Conservation (phyloP, 1,284 basidiomycete species). For the Wallemia mellicola region DNA sequence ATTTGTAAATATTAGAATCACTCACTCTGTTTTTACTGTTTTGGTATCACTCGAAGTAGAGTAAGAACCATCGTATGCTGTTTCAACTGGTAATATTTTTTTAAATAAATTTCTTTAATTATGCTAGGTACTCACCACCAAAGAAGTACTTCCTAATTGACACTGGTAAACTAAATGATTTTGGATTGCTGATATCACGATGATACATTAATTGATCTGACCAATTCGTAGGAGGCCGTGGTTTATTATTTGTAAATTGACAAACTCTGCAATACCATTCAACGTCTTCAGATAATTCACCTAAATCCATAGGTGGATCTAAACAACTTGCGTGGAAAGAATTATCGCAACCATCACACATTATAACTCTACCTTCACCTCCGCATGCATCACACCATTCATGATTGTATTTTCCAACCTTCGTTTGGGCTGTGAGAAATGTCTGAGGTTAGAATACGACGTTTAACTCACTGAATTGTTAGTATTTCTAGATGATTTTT, state of each 20-base stretch:
- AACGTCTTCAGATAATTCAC: conserved; percentile 56
- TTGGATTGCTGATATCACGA: not conserved
- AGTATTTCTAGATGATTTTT: no score
- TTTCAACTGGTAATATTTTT: conserved; percentile 26
- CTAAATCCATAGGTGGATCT: conserved; percentile 67
- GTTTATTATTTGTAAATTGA: conserved; percentile 12
- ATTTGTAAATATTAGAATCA: not conserved
- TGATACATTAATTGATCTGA: not conserved
- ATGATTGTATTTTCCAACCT: conserved; percentile 26
- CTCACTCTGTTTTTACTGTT: conserved; percentile 37
- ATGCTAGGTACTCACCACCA: not conserved
- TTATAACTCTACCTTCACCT: conserved; percentile 40
- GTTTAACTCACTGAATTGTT: no score
- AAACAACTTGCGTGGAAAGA: conserved; percentile 92
- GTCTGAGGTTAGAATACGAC: no score
- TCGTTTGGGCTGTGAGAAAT: no score
- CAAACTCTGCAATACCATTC: conserved; percentile 78
- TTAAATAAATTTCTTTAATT: not conserved
- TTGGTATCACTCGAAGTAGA: conserved; percentile 43
- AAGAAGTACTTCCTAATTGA: not conserved
- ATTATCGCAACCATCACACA: conserved; percentile 87
- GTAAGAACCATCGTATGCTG: conserved; percentile 42
- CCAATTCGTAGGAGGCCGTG: conserved; percentile 3
- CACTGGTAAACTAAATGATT: not conserved
- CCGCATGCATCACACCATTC: conserved; percentile 82